Percentiles rank a stretch among this genome's conserved stretches.
Evolutionary conservation across 2,329 filamentous ascomycete genomes (phyloP).

Genomic region (Cryphonectria nitschkei): DNA sequence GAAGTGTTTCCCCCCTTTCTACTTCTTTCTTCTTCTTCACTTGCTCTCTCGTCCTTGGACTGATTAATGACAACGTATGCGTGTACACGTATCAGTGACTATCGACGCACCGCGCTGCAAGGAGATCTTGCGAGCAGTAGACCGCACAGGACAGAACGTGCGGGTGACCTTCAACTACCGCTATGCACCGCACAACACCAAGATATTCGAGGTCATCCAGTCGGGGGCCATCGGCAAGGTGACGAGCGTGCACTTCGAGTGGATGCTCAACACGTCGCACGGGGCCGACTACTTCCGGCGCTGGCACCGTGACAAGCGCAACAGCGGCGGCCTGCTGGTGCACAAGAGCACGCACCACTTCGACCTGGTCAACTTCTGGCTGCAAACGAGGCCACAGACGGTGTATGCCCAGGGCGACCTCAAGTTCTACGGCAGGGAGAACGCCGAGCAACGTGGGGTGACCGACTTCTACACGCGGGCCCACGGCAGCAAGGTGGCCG

Average conservation of each 20-base stretch:
- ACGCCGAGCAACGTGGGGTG: constrained; percentile 59
- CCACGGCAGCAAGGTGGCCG: constrained; percentile 54
- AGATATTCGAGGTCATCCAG: constrained; percentile 56
- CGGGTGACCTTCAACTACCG: constrained; percentile 68
- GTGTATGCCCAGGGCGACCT: constrained; percentile 63
- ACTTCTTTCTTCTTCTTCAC: not conserved
- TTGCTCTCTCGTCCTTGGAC: not conserved
- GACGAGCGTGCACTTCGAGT: constrained; percentile 64
- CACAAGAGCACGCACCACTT: constrained; percentile 69
- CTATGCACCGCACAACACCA: constrained; percentile 68
- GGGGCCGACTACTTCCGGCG: constrained; percentile 67
- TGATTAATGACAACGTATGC: not conserved
- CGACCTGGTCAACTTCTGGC: constrained; percentile 67
- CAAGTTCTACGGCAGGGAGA: constrained; percentile 64
- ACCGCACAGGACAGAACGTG: constrained; percentile 51
- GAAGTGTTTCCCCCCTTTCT: too few species aligned
- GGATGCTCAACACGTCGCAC: constrained; percentile 65
- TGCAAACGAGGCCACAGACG: constrained; percentile 56
- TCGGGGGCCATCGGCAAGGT: constrained; percentile 60
- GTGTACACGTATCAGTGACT: constrained; percentile 46
- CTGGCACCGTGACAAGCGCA: constrained; percentile 65
- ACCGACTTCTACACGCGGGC: constrained; percentile 55
- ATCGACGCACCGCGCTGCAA: constrained; percentile 59
- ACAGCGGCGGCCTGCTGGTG: constrained; percentile 62
- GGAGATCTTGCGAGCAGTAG: constrained; percentile 58